Evolutionary conservation across 129 eudicot genomes (phyloP).

Genomic region (Apium graveolens): DNA sequence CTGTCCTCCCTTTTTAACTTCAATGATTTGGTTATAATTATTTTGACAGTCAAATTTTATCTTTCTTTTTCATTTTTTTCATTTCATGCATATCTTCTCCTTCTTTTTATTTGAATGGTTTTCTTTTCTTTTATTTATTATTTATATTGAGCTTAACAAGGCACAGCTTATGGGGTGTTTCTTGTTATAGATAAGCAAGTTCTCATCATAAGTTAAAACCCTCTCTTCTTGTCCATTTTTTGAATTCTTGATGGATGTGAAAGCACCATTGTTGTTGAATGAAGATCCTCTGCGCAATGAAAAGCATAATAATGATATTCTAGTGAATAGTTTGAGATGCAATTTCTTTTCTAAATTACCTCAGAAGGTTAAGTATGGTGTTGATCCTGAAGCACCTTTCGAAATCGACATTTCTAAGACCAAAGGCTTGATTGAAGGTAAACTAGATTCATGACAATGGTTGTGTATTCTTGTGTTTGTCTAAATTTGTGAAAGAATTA

Average conservation of each 20-base stretch:
- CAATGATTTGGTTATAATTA: background rate
- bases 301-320: constrained; percentile 16
- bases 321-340: constrained; percentile 32
- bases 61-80: background rate
- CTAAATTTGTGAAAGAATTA: background rate
- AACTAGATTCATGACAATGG: background rate
- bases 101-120: background rate
- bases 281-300: constrained; percentile 12
- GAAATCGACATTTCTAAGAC: constrained; percentile 59
- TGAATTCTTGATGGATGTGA: constrained; percentile 36
- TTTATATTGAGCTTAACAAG: background rate
- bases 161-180: background rate
- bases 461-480: background rate
- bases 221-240: background rate
- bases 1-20: background rate
- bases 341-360: constrained; percentile 63
- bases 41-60: background rate
- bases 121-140: no score
- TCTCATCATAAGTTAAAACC: background rate
- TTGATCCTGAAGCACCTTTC: constrained; percentile 71
- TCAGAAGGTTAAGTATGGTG: constrained; percentile 33
- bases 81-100: background rate
- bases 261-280: constrained; percentile 48
- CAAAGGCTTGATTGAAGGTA: constrained; percentile 55
- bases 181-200: background rate